Conservation (phyloP, 306 rosid genomes). For the Sesbania bispinosa region DNA sequence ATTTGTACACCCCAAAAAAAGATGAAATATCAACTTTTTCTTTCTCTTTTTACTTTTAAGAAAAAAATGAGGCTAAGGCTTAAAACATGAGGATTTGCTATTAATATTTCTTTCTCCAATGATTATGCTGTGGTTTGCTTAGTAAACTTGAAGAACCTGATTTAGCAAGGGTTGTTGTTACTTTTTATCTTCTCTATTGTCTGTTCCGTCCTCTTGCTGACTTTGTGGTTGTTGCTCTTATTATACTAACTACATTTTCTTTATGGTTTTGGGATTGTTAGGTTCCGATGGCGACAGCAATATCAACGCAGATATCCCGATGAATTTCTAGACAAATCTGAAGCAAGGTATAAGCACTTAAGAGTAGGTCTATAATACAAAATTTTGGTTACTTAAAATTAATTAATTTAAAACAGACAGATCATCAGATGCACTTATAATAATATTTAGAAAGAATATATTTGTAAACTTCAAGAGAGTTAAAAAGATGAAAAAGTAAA, state of each 20-base stretch:
- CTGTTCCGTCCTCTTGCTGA: not conserved
- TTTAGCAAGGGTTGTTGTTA: not conserved
- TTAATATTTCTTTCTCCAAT: not conserved
- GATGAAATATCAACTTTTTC: no score
- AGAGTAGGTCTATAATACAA: not conserved
- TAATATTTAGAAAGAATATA: not conserved
- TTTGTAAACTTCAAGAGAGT: conserved; percentile 6
- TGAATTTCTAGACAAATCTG: conserved; percentile 74
- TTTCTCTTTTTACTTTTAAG: not conserved
- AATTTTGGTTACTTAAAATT: not conserved
- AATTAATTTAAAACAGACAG: not conserved
- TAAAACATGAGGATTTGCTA: not conserved
- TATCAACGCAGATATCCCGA: conserved; percentile 80
- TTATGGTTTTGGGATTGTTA: conserved; percentile 28
- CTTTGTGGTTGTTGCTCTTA: conserved; percentile 8
- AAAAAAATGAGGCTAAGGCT: conserved; percentile 10
- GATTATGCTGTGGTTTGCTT: not conserved
- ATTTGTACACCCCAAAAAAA: no score
- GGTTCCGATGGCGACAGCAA: conserved; percentile 89
- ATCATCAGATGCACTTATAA: not conserved
- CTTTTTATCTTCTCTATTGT: no score
- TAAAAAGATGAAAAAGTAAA: not conserved
- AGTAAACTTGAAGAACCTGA: not conserved
- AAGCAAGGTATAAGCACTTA: conserved; percentile 59
- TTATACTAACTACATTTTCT: not conserved